Percentiles rank a stretch among this genome's conserved stretches.
These are phyloP conservation scores for Penicillium sp. DNA, from an alignment of 2,329 filamentous ascomycete genomes.

Conservation along the genomic window DNA sequence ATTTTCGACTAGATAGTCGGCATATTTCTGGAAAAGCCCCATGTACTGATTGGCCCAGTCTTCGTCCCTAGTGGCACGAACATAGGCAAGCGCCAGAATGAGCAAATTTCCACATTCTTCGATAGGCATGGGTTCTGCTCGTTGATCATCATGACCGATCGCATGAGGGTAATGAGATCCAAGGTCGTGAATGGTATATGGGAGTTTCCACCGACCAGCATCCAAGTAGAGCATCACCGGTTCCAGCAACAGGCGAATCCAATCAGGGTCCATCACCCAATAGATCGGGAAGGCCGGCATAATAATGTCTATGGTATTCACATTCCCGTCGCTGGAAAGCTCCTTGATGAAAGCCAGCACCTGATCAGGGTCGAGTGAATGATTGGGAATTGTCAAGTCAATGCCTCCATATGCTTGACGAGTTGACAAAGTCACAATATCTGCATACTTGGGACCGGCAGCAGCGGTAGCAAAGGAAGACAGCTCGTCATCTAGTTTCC, in stretches of 20 bases:
- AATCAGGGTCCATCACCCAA: constrained; percentile 51
- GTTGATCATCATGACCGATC: constrained; percentile 47
- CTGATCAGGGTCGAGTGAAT: constrained; percentile 39
- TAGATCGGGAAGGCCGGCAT: constrained; percentile 53
- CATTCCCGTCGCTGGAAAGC: constrained; percentile 52
- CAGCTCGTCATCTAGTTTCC: constrained; percentile 41
- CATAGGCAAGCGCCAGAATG: constrained; percentile 47
- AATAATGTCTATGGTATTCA: constrained; percentile 53
- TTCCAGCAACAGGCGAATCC: constrained; percentile 52
- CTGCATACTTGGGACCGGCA: constrained; percentile 49
- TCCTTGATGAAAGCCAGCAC: constrained; percentile 52
- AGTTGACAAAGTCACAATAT: constrained; percentile 50
- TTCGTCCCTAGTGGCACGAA: constrained; percentile 47
- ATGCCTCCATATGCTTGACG: constrained; percentile 52
- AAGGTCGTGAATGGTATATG: constrained; percentile 51
- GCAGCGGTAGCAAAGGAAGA: constrained; percentile 35
- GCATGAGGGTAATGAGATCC: constrained; percentile 51
- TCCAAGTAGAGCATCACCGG: constrained; percentile 52
- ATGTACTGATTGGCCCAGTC: constrained; percentile 46
- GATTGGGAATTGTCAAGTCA: constrained; percentile 47
- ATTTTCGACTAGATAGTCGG: constrained; percentile 51
- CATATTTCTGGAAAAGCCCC: constrained; percentile 44
- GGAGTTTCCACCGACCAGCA: constrained; percentile 46
- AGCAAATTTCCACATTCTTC: constrained; percentile 52
- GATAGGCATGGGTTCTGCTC: constrained; percentile 51